Base-by-base conservation (phyloP, 78 protist genomes). In the Chrysochromulina tobinii region DNA sequence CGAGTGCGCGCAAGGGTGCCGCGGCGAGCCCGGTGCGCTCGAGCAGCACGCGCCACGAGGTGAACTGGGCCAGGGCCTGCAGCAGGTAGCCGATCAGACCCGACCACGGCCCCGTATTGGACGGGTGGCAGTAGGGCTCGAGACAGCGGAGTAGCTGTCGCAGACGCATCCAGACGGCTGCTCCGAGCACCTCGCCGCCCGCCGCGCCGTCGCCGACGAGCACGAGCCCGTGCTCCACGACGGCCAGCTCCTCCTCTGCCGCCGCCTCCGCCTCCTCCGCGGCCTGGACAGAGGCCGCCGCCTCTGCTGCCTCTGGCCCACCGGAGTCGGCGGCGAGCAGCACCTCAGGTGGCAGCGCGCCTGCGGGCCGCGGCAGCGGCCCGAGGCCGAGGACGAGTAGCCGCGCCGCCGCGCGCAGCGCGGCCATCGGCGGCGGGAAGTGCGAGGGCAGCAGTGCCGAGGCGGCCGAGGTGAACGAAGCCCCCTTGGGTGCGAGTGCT, bases 121-220 rank as follows among this genome's bases (percentile, higher is more conserved):
- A 79, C 27, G 87, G 87, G 87, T 79, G 87, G 64, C 58, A 54
- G 61, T 51, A 79, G 17, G 87, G 61, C 61, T 79, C 87, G 87
- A 54, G 18, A 64, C 18, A 2, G n/a, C 87, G 87, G n/a, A 54
- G 50, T n/a, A 79, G 58, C 48, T 79, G 87, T 7, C 61, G 87
- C 87, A 79, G 87, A 25, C 4, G 27, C 61, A 5, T 12, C 64
- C 61, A 54, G 50, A 57, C 84, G 57, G 12, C 2, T 3, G 84
- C 84, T 4, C 53, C 8, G 12, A n/a, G 6, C n/a, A 0, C 84
- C 58, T 23, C 17, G 6, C 48, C 73, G 73, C 64, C 64, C 8
- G 64, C 8, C 64, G 64, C 64, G 64, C 21, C 64, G 21, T 7
- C 64, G 21, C 8, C 64, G 64, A 7, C 14, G 64, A 18, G 21